Evolutionary conservation across 2,329 filamentous ascomycete species (phyloP).

Genomic region (Iodosphaeria phyllophila): DNA sequence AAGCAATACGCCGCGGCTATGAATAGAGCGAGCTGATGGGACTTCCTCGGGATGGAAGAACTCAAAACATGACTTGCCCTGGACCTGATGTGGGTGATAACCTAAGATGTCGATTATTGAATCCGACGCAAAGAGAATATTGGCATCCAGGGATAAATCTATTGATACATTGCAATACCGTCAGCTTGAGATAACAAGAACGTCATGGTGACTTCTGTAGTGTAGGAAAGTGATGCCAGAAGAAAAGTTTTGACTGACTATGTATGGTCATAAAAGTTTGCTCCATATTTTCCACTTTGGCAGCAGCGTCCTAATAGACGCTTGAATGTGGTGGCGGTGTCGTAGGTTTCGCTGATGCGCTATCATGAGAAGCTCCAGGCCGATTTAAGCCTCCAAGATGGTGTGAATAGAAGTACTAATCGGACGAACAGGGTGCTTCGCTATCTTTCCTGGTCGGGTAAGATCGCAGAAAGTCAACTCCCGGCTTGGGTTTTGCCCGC

Average conservation of each 20-base stretch:
- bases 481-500: too few relatives aligned
- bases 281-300: too few relatives aligned
- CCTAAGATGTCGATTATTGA: slow-evolving; percentile 58
- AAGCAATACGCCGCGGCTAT: slow-evolving; percentile 53
- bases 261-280: slow-evolving; percentile 86
- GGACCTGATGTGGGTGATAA: slow-evolving; percentile 57
- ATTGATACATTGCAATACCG: slow-evolving; percentile 5
- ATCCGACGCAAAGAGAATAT: slow-evolving; percentile 67
- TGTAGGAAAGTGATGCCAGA: slow-evolving; percentile 3
- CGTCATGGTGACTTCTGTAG: slow-evolving; percentile 5
- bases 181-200: slow-evolving; percentile 1
- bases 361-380: too few relatives aligned
- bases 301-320: too few relatives aligned
- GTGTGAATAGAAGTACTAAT: too few relatives aligned
- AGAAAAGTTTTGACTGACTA: slow-evolving; percentile 32
- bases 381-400: too few relatives aligned
- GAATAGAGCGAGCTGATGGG: slow-evolving; percentile 52
- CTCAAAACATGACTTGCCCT: slow-evolving; percentile 62
- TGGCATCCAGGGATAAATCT: slow-evolving; percentile 62
- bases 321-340: too few relatives aligned
- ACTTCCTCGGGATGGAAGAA: slow-evolving; percentile 75
- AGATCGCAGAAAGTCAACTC: too few relatives aligned
- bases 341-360: too few relatives aligned
- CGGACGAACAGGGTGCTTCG: too few relatives aligned
- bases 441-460: too few relatives aligned